phyloP scores from a whole-genome alignment of 108 stramenopile species.

The Asterionellopsis glacialis region DNA sequence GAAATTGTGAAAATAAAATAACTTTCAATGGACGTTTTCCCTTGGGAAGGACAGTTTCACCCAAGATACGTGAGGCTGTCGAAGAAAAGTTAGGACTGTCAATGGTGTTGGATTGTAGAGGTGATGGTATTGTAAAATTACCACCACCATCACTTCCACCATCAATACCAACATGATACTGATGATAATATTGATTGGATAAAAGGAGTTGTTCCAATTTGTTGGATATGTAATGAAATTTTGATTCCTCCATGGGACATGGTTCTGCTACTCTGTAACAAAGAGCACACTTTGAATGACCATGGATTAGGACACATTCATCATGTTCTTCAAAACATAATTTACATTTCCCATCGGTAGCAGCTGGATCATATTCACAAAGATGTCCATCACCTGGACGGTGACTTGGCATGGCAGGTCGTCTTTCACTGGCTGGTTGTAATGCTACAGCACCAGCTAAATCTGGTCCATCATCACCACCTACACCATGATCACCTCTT shows the following conservation, averaged over 20 bases:
- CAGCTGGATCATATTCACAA: slow-evolving; percentile 40
- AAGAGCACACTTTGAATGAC: slow-evolving; percentile 27
- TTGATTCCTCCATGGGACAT: slow-evolving; percentile 63
- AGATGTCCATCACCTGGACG: slow-evolving; percentile 54
- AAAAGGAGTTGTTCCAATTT: slow-evolving; percentile 38
- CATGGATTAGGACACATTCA: slow-evolving; percentile 46
- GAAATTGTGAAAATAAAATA: slow-evolving; percentile 83
- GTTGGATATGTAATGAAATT: slow-evolving; percentile 57
- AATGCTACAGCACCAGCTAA: slow-evolving; percentile 3
- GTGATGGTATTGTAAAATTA: no score
- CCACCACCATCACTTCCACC: no score
- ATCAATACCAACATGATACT: no score
- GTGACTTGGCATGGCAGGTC: slow-evolving; percentile 19
- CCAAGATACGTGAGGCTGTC: slow-evolving; percentile 20
- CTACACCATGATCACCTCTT: slow-evolving; percentile 11
- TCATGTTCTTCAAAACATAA: slow-evolving; percentile 69
- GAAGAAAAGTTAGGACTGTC: slow-evolving; percentile 14
- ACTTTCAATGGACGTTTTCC: slow-evolving; percentile 60
- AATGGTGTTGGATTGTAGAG: not conserved
- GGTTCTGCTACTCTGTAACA: slow-evolving; percentile 52
- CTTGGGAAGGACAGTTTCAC: slow-evolving; percentile 1
- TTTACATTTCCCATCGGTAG: slow-evolving; percentile 53
- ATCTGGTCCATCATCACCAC: slow-evolving; percentile 10
- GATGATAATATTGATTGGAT: no score
- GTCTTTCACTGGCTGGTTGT: slow-evolving; percentile 6